Evolutionary conservation across 2,329 filamentous ascomycete genomes (phyloP).

Genomic region (Lojkania enalia): DNA sequence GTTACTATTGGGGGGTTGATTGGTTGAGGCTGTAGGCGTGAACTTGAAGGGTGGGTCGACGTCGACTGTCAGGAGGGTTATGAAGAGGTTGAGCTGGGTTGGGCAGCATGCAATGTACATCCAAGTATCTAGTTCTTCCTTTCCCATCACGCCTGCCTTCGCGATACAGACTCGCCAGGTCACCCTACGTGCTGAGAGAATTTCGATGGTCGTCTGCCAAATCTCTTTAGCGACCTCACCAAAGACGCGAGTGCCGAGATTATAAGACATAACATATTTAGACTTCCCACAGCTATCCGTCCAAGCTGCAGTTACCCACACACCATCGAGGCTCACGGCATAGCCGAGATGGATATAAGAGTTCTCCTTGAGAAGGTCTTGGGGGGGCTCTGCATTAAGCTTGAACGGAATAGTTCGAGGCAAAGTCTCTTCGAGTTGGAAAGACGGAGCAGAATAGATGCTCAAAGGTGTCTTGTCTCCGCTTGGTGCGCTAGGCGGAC

Average conservation of each 20-base stretch:
- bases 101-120: constrained; percentile 40
- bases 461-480: constrained; percentile 50
- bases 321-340: constrained; percentile 71
- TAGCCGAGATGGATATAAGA: constrained; percentile 82
- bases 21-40: constrained; percentile 52
- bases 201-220: constrained; percentile 75
- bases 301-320: constrained; percentile 82
- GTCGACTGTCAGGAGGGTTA: constrained; percentile 66
- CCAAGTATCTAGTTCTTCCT: constrained; percentile 61
- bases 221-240: constrained; percentile 72
- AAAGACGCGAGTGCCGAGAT: constrained; percentile 65
- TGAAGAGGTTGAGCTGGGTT: constrained; percentile 42
- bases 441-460: constrained; percentile 66
- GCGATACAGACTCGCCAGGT: constrained; percentile 78
- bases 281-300: constrained; percentile 75
- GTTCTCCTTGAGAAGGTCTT: constrained; percentile 75
- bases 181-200: constrained; percentile 70
- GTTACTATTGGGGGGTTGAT: not conserved
- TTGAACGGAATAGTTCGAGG: constrained; percentile 78
- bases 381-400: constrained; percentile 66
- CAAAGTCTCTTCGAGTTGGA: constrained; percentile 70
- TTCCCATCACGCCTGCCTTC: constrained; percentile 69
- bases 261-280: constrained; percentile 74
- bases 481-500: constrained; percentile 52
- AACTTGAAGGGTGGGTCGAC: constrained; percentile 66